Base-by-base conservation (phyloP, 441 rosid species). In the Flueggea neowawraea region DNA sequence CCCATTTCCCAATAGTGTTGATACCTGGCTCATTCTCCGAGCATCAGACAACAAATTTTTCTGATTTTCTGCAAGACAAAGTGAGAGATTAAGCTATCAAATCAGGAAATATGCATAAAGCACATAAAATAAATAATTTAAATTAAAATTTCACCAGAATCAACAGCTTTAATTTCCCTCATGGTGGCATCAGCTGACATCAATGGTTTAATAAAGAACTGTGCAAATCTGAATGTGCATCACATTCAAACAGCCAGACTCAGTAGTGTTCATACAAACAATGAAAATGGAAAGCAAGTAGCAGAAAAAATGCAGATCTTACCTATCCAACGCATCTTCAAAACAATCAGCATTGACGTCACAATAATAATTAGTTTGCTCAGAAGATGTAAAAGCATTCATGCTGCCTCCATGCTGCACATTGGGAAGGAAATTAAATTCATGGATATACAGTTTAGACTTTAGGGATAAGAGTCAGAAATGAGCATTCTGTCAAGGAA, bases 281-380 rank as follows among this genome's bases (percentile, higher is more conserved):
- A 48, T 13, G 58, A 56, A 36, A 63, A 10, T 60, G 31, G 6
- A n/a, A 52, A 56, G 44, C 5, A 50, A 28, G 17, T 14, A 66
- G 61, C 61, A 63, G 41, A 22, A 15, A 63, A 44, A 32, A 15
- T 60, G 52, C 31, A 52, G 41, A 6, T 54, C 52, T 43, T 58
- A 95, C 97, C 96, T 80, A 71, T 95, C 99, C 84, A 95, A 64
- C 67, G 99, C 97, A 68, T 95, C 96, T 69, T 73, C 87, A 68
- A 95, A 91, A 65, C 73, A 73, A 59, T 89, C 97, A 60, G 64
- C 68, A 71, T 83, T 95, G 28, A 95, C 76, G 62, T 87, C 91
- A 13, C 91, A 95, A 75, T 73, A 61, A 66, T 77, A 95, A 68
- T 89, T 81, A 55, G 96, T 87, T 55, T 70, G 64, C 68, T 91